phyloP scores from a whole-genome alignment of 148 eudicot genomes.

The Rhododendron griersonianum region DNA sequence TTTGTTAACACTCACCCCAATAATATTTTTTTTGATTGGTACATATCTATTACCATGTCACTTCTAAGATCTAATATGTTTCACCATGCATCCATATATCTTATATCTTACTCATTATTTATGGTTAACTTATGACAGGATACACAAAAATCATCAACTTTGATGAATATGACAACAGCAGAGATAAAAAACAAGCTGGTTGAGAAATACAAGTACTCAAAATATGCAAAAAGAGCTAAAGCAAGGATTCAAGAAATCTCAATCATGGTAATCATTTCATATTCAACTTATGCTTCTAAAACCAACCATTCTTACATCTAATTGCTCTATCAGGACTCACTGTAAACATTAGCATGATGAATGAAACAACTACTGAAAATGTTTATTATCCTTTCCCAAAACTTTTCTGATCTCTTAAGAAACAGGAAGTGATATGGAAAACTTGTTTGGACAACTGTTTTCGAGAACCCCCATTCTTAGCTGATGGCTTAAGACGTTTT shows the following conservation, averaged over 20 bases:
- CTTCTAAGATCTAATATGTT: not conserved
- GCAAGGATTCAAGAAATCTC: constrained; percentile 48
- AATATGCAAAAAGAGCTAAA: constrained; percentile 40
- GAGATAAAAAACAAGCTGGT: constrained; percentile 67
- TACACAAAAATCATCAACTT: constrained; percentile 24
- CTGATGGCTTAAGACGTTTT: not conserved
- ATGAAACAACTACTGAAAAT: not conserved
- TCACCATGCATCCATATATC: not conserved
- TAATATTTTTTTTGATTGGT: no score
- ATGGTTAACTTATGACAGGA: constrained; percentile 24
- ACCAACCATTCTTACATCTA: not conserved
- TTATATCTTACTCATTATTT: not conserved
- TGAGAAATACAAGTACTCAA: constrained; percentile 56
- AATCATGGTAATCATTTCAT: constrained; percentile 41
- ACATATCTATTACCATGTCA: not conserved
- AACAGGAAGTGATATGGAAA: not conserved
- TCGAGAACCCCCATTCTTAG: not conserved
- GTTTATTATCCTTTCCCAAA: not conserved
- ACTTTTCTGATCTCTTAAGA: not conserved
- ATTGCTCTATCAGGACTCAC: not conserved
- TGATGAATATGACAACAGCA: constrained; percentile 49
- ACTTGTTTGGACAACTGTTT: not conserved
- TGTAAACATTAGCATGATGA: not conserved
- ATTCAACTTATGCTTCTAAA: not conserved
- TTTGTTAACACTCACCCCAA: not conserved